These are phyloP conservation scores for Torrubiellomyces zombiae DNA, from an alignment of 2,329 filamentous ascomycete genomes.

Conservation along the genomic window DNA sequence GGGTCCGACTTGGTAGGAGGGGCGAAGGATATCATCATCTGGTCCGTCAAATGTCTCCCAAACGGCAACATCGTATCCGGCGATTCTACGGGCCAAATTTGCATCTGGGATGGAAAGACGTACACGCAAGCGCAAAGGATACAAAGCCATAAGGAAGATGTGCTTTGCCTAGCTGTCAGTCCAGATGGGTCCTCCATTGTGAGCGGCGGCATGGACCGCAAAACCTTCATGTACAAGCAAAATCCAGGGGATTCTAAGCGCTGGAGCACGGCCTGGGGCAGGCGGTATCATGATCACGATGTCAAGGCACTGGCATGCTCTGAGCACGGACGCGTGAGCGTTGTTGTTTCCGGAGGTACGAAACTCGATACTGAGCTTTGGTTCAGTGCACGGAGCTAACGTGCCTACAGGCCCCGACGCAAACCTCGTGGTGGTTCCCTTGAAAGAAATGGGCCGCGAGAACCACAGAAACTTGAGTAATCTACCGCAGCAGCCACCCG, in stretches of 20 bases:
- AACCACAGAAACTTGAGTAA: slow-evolving; percentile 69
- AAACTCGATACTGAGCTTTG: slow-evolving; percentile 2
- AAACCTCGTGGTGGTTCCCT: slow-evolving; percentile 62
- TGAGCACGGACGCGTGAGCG: slow-evolving; percentile 66
- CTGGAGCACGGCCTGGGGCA: slow-evolving; percentile 78
- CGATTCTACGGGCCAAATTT: slow-evolving; percentile 84
- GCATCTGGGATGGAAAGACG: slow-evolving; percentile 86
- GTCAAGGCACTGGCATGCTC: slow-evolving; percentile 89
- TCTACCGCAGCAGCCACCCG: slow-evolving; percentile 60
- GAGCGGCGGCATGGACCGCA: slow-evolving; percentile 81
- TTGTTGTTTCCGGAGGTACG: slow-evolving; percentile 80
- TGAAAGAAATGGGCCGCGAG: slow-evolving; percentile 59
- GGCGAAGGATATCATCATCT: slow-evolving; percentile 74
- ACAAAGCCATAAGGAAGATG: slow-evolving; percentile 75
- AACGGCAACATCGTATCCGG: slow-evolving; percentile 86
- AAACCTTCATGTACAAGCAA: slow-evolving; percentile 68
- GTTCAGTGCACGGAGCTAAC: slow-evolving; percentile 3
- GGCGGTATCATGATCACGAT: slow-evolving; percentile 81
- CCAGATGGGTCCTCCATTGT: slow-evolving; percentile 67
- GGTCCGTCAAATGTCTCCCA: slow-evolving; percentile 78
- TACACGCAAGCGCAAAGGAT: slow-evolving; percentile 79
- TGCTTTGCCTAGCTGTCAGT: slow-evolving; percentile 72
- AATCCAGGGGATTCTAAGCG: slow-evolving; percentile 40
- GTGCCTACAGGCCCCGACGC: slow-evolving; percentile 57
- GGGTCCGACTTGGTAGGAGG: slow-evolving; percentile 63